Evolutionary conservation across 345 rosid genomes (phyloP), one percentile per base, ranked within the genome.

Genomic region (Turnera subulata): DNA sequence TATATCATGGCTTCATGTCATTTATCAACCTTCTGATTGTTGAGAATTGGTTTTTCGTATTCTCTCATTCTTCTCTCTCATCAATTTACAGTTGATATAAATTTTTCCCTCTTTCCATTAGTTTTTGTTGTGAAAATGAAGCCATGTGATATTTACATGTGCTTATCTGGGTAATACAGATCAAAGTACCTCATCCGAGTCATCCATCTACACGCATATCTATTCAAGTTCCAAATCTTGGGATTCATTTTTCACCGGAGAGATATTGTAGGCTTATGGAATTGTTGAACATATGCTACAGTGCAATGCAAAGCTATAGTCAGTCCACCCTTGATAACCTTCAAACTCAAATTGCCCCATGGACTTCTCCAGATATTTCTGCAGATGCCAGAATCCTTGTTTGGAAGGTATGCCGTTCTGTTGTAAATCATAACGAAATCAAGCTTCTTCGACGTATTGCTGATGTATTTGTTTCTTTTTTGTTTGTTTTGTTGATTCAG

Each of bases 221-320:
- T 58, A 68, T 93, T 68, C 92, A 93, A 93, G 92, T 93, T 66
- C 99, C 99, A 59, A 93, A 81, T 75, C 88, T 93, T 75, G 82
- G 95, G 73, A 74, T 93, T 75, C 99, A 93, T 79, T 77, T 89
- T 71, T 93, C 99, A 49, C 99, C 96, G 26, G 76, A 73, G 25
- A 82, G 99, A 76, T 93, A 83, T 57, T 54, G 67, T 74, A 80
- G 80, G 73, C 80, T 89, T 66, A 68, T 84, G 82, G 95, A 87
- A 68, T 75, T 93, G 69, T 62, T 77, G 58, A 75, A 81, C 60
- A 78, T 89, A 68, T 58, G 81, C 61, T 64, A 73, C 63, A 81
- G 72, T 53, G 69, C 84, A 37, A 73, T 77, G 80, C 84, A 80
- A 67, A 70, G 68, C 55, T 76, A 72, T 76, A 81, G 83, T 56